Evolutionary conservation across 2,329 filamentous ascomycete genomes (phyloP).

Genomic region (Aureobasidium sp.): DNA sequence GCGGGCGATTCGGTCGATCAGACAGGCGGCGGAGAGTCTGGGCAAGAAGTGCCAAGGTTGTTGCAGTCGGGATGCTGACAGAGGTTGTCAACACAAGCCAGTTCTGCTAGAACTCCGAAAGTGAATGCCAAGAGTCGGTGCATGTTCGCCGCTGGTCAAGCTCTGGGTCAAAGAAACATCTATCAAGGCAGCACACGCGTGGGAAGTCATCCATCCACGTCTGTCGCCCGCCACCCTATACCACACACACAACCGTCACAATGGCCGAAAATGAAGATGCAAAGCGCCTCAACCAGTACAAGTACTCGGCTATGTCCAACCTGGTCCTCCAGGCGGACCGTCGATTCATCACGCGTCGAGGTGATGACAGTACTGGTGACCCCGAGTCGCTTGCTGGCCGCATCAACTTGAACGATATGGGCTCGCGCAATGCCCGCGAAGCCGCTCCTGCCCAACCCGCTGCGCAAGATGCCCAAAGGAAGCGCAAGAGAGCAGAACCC

Average conservation of each 20-base stretch:
- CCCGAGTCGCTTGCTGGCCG: slow-evolving; percentile 94
- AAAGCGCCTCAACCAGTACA: slow-evolving; percentile 33
- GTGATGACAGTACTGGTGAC: slow-evolving; percentile 92
- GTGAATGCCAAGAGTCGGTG: background rate
- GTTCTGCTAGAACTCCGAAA: no score
- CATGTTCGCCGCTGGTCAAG: slow-evolving; percentile 10
- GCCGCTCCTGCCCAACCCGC: slow-evolving; percentile 60
- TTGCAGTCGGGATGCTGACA: background rate
- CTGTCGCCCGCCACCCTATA: slow-evolving; percentile 14
- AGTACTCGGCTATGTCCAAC: slow-evolving; percentile 74
- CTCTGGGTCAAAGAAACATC: background rate
- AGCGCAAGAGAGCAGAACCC: slow-evolving; percentile 70
- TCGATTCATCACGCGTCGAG: slow-evolving; percentile 85
- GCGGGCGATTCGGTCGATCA: background rate
- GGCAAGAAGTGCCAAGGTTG: background rate
- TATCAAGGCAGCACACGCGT: slow-evolving; percentile 16
- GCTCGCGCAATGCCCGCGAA: slow-evolving; percentile 72
- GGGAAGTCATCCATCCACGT: slow-evolving; percentile 12
- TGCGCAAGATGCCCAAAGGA: slow-evolving; percentile 61
- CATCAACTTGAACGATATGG: slow-evolving; percentile 93
- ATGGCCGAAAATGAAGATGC: slow-evolving; percentile 29
- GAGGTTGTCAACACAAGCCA: no score
- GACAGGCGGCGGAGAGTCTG: no score
- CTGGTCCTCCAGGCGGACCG: slow-evolving; percentile 99
- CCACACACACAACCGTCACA: slow-evolving; percentile 8